Evolutionary conservation across 345 rosid genomes (phyloP).

Genomic region (Citrus maxima): DNA sequence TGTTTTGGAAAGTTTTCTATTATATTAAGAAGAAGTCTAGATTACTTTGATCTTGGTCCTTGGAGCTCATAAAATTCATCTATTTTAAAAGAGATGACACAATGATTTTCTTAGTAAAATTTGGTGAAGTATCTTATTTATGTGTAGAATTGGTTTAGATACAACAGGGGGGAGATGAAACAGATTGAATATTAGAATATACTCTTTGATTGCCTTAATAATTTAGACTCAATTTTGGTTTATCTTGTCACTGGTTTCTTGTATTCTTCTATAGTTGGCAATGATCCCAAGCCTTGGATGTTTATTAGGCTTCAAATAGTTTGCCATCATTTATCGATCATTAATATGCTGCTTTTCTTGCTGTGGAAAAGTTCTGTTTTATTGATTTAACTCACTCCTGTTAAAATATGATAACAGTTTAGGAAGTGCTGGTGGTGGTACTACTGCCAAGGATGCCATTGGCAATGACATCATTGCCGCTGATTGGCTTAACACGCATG

Average conservation of each 20-base stretch:
- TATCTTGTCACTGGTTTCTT: not conserved
- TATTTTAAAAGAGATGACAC: not conserved
- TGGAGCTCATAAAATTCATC: not conserved
- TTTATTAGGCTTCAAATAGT: not conserved
- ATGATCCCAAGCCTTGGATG: not conserved
- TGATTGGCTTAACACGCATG: conserved; percentile 82
- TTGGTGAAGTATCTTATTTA: not conserved
- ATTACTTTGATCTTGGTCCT: not conserved
- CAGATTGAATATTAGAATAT: not conserved
- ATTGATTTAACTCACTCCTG: not conserved
- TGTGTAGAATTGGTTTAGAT: not conserved
- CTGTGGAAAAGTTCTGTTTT: not conserved
- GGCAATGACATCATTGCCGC: conserved; percentile 74
- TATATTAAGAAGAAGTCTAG: not conserved
- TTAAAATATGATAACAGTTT: conserved; percentile 31
- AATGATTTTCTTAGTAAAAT: not conserved
- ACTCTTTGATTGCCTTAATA: not conserved
- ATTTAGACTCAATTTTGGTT: not conserved
- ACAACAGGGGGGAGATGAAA: not conserved
- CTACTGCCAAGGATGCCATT: conserved; percentile 82
- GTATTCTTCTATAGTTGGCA: not conserved
- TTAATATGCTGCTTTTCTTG: not conserved
- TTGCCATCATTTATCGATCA: not conserved
- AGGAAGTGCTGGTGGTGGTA: conserved; percentile 62
- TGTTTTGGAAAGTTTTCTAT: not conserved